Conservation (phyloP, 2,329 filamentous ascomycete species). For the Aspergillus intermedius region DNA sequence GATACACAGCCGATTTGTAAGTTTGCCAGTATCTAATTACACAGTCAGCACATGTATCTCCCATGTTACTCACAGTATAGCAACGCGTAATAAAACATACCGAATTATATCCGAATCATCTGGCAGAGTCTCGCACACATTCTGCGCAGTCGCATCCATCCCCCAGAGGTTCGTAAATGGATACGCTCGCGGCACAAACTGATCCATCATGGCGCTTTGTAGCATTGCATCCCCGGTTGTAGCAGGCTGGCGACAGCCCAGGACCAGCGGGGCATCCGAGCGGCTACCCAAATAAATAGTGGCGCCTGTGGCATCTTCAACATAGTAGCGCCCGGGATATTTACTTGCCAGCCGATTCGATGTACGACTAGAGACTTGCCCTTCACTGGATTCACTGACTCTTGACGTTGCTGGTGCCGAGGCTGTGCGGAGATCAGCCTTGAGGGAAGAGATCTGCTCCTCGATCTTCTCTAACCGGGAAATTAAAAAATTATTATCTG, state of each 20-base stretch:
- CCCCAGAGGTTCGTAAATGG: conserved; percentile 20
- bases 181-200: conserved; percentile 15
- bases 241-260: conserved; percentile 10
- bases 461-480: conserved; percentile 14
- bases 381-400: neutral
- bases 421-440: conserved; percentile 11
- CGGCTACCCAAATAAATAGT: conserved; percentile 17
- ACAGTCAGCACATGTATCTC: no score
- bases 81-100: conserved; percentile 3
- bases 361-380: neutral
- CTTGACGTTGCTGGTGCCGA: neutral
- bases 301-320: conserved; percentile 18
- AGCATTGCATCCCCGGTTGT: conserved; percentile 5
- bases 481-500: conserved; percentile 1
- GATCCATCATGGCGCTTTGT: conserved; percentile 9
- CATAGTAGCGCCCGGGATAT: conserved; percentile 13
- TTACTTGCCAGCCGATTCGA: conserved; percentile 1
- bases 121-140: conserved; percentile 17
- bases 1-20: conserved; percentile 13
- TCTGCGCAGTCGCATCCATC: conserved; percentile 7
- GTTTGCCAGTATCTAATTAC: conserved; percentile 14
- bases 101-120: conserved; percentile 18
- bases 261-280: conserved; percentile 14
- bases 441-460: conserved; percentile 15
- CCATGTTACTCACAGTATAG: neutral